Evolutionary conservation across 2,329 filamentous ascomycete species (phyloP).

Genomic region (Grosmannia serpens): DNA sequence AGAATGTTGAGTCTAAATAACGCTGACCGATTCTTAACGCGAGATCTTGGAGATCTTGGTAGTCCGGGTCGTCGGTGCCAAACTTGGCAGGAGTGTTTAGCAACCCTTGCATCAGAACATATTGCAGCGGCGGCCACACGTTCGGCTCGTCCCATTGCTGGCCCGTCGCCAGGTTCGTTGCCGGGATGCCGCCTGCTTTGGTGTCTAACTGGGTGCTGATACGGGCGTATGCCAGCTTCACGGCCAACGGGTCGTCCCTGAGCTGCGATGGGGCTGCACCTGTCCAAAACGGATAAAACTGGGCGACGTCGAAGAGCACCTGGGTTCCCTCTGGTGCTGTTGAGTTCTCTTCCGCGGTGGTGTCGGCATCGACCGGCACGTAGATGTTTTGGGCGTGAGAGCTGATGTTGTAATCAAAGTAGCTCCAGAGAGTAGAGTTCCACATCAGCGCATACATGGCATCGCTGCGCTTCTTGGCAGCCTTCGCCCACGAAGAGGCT

Average conservation of each 20-base stretch:
- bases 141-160: slow-evolving; percentile 63
- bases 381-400: slow-evolving; percentile 44
- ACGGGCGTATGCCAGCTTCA: slow-evolving; percentile 41
- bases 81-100: slow-evolving; percentile 47
- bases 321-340: slow-evolving; percentile 43
- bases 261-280: slow-evolving; percentile 48
- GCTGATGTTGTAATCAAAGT: slow-evolving; percentile 60
- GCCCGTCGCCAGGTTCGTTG: slow-evolving; percentile 48
- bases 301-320: slow-evolving; percentile 44
- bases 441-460: slow-evolving; percentile 54
- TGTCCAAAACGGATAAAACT: slow-evolving; percentile 60
- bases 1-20: slow-evolving; percentile 56
- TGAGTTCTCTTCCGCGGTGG: slow-evolving; percentile 26
- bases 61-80: slow-evolving; percentile 39
- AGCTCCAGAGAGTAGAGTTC: slow-evolving; percentile 50
- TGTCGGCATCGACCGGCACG: slow-evolving; percentile 35
- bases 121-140: slow-evolving; percentile 57
- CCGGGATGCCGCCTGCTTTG: slow-evolving; percentile 45
- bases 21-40: slow-evolving; percentile 50
- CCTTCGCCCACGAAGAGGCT: slow-evolving; percentile 35
- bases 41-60: slow-evolving; percentile 39
- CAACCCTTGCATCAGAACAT: slow-evolving; percentile 51
- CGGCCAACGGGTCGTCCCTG: slow-evolving; percentile 45
- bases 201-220: slow-evolving; percentile 40
- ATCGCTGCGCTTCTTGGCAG: slow-evolving; percentile 41